Evolutionary conservation across 768 basidiomycete species (phyloP).

Genomic region (Trametes villosa): DNA sequence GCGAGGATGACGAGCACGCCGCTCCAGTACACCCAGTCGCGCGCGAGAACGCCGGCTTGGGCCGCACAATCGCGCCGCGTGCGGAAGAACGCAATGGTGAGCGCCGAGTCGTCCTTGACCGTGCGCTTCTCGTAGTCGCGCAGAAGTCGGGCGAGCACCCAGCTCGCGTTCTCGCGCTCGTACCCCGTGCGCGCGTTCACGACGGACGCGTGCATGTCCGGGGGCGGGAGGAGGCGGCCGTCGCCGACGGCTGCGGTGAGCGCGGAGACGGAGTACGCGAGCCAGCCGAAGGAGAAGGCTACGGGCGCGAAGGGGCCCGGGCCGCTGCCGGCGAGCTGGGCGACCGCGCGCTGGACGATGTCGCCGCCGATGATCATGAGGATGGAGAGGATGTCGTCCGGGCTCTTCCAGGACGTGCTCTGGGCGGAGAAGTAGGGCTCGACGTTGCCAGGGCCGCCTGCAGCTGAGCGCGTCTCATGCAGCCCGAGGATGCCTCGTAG

Average conservation of each 20-base stretch:
- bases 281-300: constrained; percentile 41
- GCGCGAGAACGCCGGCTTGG: constrained; percentile 26
- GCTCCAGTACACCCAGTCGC: constrained; percentile 35
- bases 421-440: constrained; percentile 14
- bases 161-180: constrained; percentile 31
- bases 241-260: constrained; percentile 31
- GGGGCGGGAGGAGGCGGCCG: constrained; percentile 32
- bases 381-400: constrained; percentile 33
- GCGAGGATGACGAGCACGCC: constrained; percentile 31
- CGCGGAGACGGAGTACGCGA: constrained; percentile 36
- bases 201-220: constrained; percentile 29
- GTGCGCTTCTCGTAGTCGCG: constrained; percentile 31
- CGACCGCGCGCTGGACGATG: constrained; percentile 37
- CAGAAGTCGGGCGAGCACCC: constrained; percentile 36
- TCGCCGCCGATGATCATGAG: constrained; percentile 39
- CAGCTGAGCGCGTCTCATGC: not conserved
- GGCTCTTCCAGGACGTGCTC: constrained; percentile 29
- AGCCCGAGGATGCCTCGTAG: not conserved
- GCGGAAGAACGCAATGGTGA: constrained; percentile 29
- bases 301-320: constrained; percentile 31
- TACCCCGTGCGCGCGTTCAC: constrained; percentile 33
- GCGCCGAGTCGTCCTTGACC: constrained; percentile 22
- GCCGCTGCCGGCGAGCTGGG: constrained; percentile 33
- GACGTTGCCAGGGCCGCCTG: not conserved
- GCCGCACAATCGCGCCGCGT: constrained; percentile 4